A percentile compares a stretch with the other conserved stretches of the same genome.
These are phyloP conservation scores for Annona squamosa DNA, from an alignment of 164 flowering plant species.

Conservation along the genomic window DNA sequence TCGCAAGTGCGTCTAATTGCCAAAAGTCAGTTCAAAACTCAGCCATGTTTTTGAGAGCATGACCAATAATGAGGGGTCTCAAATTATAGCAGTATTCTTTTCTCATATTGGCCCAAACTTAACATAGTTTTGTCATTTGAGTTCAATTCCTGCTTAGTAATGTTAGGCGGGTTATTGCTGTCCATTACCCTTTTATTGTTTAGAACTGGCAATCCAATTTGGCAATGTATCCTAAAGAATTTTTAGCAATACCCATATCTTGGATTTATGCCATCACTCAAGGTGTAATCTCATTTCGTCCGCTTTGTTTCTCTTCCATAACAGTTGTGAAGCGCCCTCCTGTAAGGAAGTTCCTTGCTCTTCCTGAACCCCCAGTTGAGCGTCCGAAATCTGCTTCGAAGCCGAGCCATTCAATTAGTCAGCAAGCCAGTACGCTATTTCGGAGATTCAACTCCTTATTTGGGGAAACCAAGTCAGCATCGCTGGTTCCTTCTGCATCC, in stretches of 20 bases:
- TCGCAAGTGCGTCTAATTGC: not conserved
- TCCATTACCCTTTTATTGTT: not conserved
- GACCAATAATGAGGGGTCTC: not conserved
- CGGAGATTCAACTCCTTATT: conserved; percentile 6
- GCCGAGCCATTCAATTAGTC: not conserved
- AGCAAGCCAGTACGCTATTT: not conserved
- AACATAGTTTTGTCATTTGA: not conserved
- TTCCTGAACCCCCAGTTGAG: conserved; percentile 7
- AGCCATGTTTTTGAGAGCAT: not conserved
- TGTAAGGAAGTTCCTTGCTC: conserved; percentile 13
- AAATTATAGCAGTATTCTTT: not conserved
- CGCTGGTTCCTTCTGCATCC: conserved; percentile 2
- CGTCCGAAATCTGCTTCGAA: not conserved
- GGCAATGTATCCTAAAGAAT: not conserved
- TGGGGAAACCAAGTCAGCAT: not conserved
- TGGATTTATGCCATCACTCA: not conserved
- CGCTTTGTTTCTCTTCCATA: not conserved
- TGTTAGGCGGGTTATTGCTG: not conserved
- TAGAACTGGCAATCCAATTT: not conserved
- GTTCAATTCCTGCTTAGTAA: not conserved
- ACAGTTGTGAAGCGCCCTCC: conserved; percentile 17
- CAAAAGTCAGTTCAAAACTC: not conserved
- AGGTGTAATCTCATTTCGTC: not conserved
- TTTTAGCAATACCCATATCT: not conserved
- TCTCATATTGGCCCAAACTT: not conserved